Evolutionary conservation across 2,329 filamentous ascomycete species (phyloP).

Genomic region (Epichloe gansuensis): DNA sequence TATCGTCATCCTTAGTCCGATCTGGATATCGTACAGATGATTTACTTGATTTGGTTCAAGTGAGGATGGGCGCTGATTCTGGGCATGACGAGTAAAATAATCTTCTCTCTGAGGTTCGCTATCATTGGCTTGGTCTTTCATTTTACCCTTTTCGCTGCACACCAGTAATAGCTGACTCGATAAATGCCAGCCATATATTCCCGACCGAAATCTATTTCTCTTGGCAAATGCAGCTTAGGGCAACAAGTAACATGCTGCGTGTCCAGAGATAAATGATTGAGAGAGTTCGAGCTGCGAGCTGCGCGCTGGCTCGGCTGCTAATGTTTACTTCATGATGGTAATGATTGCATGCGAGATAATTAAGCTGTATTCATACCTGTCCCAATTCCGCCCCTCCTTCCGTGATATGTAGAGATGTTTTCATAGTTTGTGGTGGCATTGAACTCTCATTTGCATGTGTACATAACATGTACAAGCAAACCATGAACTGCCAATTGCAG

Average conservation of each 20-base stretch:
- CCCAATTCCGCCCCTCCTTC: too few relatives aligned
- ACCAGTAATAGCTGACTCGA: not conserved
- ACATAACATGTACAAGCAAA: too few relatives aligned
- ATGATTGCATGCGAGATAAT: too few relatives aligned
- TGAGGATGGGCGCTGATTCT: conserved; percentile 19
- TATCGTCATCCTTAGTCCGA: conserved; percentile 99
- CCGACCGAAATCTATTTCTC: not conserved
- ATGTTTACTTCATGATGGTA: too few relatives aligned
- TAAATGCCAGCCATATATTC: not conserved
- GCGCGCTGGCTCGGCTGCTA: too few relatives aligned
- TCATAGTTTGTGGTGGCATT: not conserved
- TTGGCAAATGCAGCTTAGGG: not conserved
- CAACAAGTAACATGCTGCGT: not conserved
- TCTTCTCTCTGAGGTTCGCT: conserved; percentile 40
- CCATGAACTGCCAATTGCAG: conserved; percentile 1
- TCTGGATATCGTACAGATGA: conserved; percentile 22
- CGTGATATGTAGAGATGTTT: too few relatives aligned
- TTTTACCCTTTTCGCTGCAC: not conserved
- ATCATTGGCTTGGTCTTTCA: not conserved
- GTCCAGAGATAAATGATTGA: not conserved
- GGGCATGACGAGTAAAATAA: conserved; percentile 37
- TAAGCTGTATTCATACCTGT: too few relatives aligned
- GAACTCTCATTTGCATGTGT: too few relatives aligned
- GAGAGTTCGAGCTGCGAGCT: too few relatives aligned
- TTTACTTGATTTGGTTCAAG: conserved; percentile 15